Conservation (phyloP, 2,329 filamentous ascomycete genomes). For the Fusarium acutatum region DNA sequence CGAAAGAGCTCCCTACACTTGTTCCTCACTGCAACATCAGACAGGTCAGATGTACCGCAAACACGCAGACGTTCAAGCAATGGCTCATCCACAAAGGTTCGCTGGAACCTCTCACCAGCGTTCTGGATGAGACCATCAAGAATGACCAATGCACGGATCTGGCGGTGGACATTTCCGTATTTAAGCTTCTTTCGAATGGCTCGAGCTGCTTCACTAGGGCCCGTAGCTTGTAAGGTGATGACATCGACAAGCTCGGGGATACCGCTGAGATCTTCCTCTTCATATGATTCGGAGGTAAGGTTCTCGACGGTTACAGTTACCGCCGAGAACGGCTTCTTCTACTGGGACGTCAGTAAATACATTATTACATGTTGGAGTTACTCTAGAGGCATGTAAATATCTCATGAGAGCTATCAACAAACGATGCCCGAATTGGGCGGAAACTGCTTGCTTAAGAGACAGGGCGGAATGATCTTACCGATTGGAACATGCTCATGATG, state of each 20-base stretch:
- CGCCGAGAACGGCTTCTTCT: constrained; percentile 85
- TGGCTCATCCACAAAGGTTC: constrained; percentile 88
- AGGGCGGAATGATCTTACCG: constrained; percentile 27
- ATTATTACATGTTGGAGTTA: not conserved
- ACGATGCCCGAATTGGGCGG: not conserved
- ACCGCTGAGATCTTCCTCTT: constrained; percentile 90
- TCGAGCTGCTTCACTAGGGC: constrained; percentile 87
- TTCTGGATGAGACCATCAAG: constrained; percentile 96
- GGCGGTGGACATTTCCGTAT: constrained; percentile 93
- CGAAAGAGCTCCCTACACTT: constrained; percentile 90
- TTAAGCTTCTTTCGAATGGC: constrained; percentile 98
- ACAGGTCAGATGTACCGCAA: constrained; percentile 83
- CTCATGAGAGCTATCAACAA: constrained; percentile 2
- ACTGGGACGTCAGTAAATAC: not conserved
- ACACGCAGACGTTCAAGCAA: constrained; percentile 90
- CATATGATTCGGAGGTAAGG: constrained; percentile 87
- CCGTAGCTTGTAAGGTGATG: constrained; percentile 86
- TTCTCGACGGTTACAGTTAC: constrained; percentile 93
- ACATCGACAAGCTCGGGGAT: constrained; percentile 95
- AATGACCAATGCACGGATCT: constrained; percentile 86
- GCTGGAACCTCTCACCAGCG: constrained; percentile 86
- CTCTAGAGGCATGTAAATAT: constrained; percentile 17
- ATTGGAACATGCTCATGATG: constrained; percentile 42
- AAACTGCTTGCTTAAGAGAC: not conserved
- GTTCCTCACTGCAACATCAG: constrained; percentile 83